phyloP scores from a whole-genome alignment of 140 eudicot species.

The Bidens hawaiensis region DNA sequence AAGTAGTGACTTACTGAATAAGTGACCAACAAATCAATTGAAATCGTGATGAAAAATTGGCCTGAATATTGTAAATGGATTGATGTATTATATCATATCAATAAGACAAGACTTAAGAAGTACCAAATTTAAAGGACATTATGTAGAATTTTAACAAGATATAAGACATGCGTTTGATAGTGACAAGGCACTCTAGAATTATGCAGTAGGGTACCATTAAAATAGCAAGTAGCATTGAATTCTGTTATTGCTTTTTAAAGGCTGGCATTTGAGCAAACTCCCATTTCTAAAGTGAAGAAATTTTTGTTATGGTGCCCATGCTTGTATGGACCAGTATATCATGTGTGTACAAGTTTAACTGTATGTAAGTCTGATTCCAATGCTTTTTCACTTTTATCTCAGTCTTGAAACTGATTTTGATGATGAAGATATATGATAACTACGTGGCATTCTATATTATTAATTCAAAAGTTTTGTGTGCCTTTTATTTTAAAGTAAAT shows the following conservation, averaged over 20 bases:
- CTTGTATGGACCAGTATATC: constrained; percentile 30
- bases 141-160: constrained; percentile 10
- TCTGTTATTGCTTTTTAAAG: constrained; percentile 40
- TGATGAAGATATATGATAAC: constrained; percentile 18
- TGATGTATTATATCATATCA: constrained; percentile 3
- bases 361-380: constrained; percentile 31
- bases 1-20: background rate
- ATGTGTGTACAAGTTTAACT: constrained; percentile 23
- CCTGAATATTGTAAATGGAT: background rate
- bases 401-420: constrained; percentile 24
- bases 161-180: constrained; percentile 26
- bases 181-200: constrained; percentile 29
- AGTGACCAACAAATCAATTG: background rate
- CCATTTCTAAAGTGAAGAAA: constrained; percentile 35
- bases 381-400: constrained; percentile 20
- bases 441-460: constrained; percentile 35
- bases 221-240: constrained; percentile 38
- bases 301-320: constrained; percentile 29
- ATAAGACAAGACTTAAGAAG: constrained; percentile 5
- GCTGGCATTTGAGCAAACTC: constrained; percentile 39
- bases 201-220: constrained; percentile 32
- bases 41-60: background rate
- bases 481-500: background rate
- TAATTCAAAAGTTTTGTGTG: constrained; percentile 1
- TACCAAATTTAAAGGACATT: background rate